Conservation (phyloP, 345 rosid genomes). For the Rhodamnia argentea region DNA sequence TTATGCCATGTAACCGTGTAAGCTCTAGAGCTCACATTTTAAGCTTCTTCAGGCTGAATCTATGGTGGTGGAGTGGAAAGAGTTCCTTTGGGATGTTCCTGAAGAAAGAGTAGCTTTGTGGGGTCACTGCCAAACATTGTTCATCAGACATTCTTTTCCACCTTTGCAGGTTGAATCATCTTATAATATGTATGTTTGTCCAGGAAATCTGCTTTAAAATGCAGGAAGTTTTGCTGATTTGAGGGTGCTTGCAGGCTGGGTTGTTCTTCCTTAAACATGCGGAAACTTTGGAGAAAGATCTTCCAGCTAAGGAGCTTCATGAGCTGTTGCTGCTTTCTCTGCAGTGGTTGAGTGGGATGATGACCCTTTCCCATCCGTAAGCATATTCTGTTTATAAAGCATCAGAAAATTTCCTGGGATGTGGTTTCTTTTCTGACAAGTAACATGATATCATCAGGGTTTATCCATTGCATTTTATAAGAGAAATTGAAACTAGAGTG, state of each 20-base stretch:
- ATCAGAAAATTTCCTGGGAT: background rate
- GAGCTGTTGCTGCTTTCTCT: constrained; percentile 86
- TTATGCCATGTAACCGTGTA: background rate
- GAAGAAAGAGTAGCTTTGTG: constrained; percentile 98
- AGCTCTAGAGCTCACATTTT: background rate
- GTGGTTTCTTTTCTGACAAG: constrained; percentile 10
- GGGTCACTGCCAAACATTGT: constrained; percentile 93
- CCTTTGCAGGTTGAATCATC: constrained; percentile 56
- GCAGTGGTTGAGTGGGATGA: constrained; percentile 96
- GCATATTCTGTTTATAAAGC: constrained; percentile 17
- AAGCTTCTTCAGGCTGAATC: constrained; percentile 70
- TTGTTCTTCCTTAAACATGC: constrained; percentile 91
- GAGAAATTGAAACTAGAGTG: constrained; percentile 96
- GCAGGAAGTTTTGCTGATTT: background rate
- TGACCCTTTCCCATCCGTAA: constrained; percentile 69
- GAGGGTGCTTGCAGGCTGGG: constrained; percentile 60
- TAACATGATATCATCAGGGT: constrained; percentile 44
- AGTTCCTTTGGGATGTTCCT: constrained; percentile 99
- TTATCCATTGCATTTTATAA: constrained; percentile 81
- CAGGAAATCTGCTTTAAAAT: constrained; percentile 5
- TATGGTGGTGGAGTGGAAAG: constrained; percentile 99
- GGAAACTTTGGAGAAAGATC: constrained; percentile 90
- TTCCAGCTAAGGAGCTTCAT: constrained; percentile 85
- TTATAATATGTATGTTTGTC: background rate
- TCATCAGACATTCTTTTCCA: constrained; percentile 81